Evolutionary conservation across 2,329 filamentous ascomycete genomes (phyloP), one percentile per base, ranked within the genome.

Genomic region (Bipolaris cookei): DNA sequence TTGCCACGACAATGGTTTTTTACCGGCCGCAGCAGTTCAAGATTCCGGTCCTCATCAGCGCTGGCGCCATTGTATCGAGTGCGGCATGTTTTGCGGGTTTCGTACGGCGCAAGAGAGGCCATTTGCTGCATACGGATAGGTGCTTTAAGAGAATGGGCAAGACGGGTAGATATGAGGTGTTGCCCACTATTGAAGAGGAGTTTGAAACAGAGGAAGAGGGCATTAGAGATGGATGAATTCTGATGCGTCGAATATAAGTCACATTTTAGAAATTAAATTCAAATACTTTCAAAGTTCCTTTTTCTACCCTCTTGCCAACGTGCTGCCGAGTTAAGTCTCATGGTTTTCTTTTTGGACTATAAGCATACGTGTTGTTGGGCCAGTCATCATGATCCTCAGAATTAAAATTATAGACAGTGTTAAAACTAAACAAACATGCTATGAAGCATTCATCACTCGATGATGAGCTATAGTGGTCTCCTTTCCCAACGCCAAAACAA

Each of bases 1-100:
- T 86, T 67, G 81, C 81, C 0, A 82, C 83, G 0, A 92, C 90
- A 0, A 86, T 91, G 57, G 69, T 88, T 3, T 91, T 88, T 59
- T 80, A 84, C 1, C 76, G 78, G 0, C 89, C 89, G 0, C 80
- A 83, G 3, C 82, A 90, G 65, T 92, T 92, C 70, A 79, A 79
- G 53, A 87, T 83, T 69, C 88, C 89, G 0, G 83, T 85, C 0
- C 71, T 84, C 6, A 80, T 90, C 44, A 89, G 85, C 53, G 80
- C 83, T 2, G 77, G 67, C 0, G 84, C 86, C 0, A 80, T 88
- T 0, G 78, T 74, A 2, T 45, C 73, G 0, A 82, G 84, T 0
- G 81, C 81, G 0, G 73, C 75, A 0, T 76, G 83, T 25, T 89
- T 87, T 67, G 81, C 86, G 0, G 70, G 72, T 0, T 89, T 86